phyloP scores from a whole-genome alignment of 2,329 filamentous ascomycete species.

The Dryadomyces sulphureus region DNA sequence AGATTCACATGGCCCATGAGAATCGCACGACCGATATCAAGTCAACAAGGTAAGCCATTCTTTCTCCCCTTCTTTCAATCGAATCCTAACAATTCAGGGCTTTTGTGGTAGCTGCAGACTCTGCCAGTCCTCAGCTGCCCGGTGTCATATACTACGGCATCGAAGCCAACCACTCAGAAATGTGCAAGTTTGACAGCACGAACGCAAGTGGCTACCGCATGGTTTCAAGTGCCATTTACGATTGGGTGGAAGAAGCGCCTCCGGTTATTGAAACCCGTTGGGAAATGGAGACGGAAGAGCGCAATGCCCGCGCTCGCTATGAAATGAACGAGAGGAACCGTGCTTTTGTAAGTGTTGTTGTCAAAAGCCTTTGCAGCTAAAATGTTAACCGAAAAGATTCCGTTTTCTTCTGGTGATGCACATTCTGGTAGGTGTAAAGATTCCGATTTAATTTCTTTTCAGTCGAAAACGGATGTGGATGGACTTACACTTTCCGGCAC shows the following conservation, averaged over 20 bases:
- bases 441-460: not conserved
- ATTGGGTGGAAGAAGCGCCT: conserved; percentile 40
- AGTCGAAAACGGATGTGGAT: not conserved
- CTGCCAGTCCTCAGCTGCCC: conserved; percentile 53
- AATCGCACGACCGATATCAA: conserved; percentile 56
- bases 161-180: conserved; percentile 53
- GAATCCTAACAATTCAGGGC: conserved; percentile 17
- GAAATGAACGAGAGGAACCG: conserved; percentile 31
- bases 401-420: not conserved
- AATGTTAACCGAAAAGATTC: not conserved
- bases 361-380: not conserved
- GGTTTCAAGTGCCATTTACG: conserved; percentile 30
- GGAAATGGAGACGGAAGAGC: conserved; percentile 43
- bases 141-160: conserved; percentile 63
- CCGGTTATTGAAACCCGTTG: conserved; percentile 40
- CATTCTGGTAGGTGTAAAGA: not conserved
- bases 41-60: conserved; percentile 32
- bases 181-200: conserved; percentile 56
- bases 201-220: conserved; percentile 50
- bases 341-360: conserved; percentile 20
- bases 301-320: conserved; percentile 24
- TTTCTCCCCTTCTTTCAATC: not conserved
- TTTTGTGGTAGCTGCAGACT: conserved; percentile 54
- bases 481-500: not conserved
- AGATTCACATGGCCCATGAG: conserved; percentile 65